Base-by-base conservation (phyloP, 495 filamentous ascomycete genomes). In the Penicillium soppii region DNA sequence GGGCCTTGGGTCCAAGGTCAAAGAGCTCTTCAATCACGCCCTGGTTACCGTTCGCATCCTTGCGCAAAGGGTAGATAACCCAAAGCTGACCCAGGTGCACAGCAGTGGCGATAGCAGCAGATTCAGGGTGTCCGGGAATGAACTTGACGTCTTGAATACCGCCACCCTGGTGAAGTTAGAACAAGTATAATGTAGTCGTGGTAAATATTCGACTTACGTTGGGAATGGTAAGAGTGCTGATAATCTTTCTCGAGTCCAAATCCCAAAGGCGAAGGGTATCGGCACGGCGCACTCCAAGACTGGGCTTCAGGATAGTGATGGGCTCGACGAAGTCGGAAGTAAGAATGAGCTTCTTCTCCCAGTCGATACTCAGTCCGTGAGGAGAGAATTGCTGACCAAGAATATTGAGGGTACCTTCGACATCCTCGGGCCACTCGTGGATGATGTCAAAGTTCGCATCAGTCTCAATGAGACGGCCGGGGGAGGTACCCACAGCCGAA, bases 131-230 rank as follows among this genome's bases (percentile, higher is more conserved):
- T 7, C 79, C 78, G 3, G 82, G 82, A 55, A 84, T 86, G 66
- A 82, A 83, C 60, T 84, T 84, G 61, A 84, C 80, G 55, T 86
- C 82, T 66, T 86, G 80, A 49, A 84, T 84, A 38, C 82, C 82
- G 32, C 73, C 73, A 12, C 82, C 79, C 73, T 78, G 44, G 21
- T 26, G 16, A 27, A 16, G 22, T 39, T 33, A 10, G 22, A 7
- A 15, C 42, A 41, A 37, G 10, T 10, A 53, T 15, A 35, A 10
- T 4, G 15, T 1, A 10, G 1, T 3, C 33, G 8, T 21, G 2
- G 4, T 2, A 1, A 9, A 6, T 4, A 1, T 2, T 4, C 20
- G 22, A 61, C 77, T 57, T 58, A 80, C 79, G 46, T 80, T 60
- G 19, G 82, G 82, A 54, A 86, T 84, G 23, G 77, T 82, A 55